These are phyloP conservation scores for Metschnikowia arizonensis DNA, from an alignment of 805 yeast genomes.

Conservation along the genomic window DNA sequence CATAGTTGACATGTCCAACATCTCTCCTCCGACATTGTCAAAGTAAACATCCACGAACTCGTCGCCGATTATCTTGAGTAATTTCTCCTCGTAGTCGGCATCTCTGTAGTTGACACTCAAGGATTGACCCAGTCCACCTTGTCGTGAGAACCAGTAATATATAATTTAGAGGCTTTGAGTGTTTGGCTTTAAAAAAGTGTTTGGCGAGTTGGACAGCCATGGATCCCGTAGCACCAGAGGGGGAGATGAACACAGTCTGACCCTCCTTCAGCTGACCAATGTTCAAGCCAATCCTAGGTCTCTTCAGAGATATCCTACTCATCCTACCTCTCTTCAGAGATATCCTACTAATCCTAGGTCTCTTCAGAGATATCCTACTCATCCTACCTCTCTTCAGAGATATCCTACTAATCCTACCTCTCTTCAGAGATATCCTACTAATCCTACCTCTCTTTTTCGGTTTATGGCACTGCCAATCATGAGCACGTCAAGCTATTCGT, in stretches of 20 bases:
- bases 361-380: too few relatives aligned
- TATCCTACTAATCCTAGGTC: too few relatives aligned
- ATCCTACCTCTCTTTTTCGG: too few relatives aligned
- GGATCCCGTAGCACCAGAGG: conserved; percentile 73
- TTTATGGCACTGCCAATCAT: too few relatives aligned
- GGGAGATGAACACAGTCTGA: conserved; percentile 52
- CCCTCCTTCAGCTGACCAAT: conserved; percentile 45
- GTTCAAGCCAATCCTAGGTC: conserved; percentile 47
- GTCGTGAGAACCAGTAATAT: conserved; percentile 58
- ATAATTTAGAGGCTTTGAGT: conserved; percentile 54
- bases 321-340: too few relatives aligned
- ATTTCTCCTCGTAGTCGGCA: conserved; percentile 22
- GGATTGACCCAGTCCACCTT: conserved; percentile 52
- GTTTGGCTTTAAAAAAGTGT: too few relatives aligned
- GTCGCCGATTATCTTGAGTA: conserved; percentile 36
- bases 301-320: too few relatives aligned
- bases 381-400: too few relatives aligned
- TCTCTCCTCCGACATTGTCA: conserved; percentile 64
- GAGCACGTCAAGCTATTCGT: too few relatives aligned
- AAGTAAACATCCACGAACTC: conserved; percentile 50
- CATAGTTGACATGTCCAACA: too few relatives aligned
- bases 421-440: too few relatives aligned
- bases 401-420: too few relatives aligned
- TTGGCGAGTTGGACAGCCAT: conserved; percentile 55
- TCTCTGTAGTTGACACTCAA: conserved; percentile 50